Percentiles rank a stretch among this genome's conserved stretches.
Evolutionary conservation across 176 grass and related monocot genomes (phyloP).

Genomic region (Aechmea fasciata): DNA sequence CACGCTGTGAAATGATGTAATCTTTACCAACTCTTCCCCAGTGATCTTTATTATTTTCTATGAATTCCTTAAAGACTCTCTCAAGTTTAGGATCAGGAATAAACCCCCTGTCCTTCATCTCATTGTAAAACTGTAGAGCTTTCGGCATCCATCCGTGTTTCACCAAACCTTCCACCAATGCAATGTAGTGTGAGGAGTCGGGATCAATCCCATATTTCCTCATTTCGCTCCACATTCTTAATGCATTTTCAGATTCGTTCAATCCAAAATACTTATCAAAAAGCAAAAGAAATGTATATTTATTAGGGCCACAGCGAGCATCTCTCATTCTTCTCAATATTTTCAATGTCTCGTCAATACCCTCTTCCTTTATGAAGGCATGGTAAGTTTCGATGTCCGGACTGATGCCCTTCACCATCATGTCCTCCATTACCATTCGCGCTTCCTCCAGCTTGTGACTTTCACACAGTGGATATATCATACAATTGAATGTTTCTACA

Average conservation of each 20-base stretch:
- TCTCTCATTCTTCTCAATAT: slow-evolving; percentile 70
- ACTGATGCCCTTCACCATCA: slow-evolving; percentile 45
- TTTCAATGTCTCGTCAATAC: slow-evolving; percentile 41
- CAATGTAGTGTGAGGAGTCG: slow-evolving; percentile 57
- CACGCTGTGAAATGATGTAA: slow-evolving; percentile 35
- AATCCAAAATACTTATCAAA: slow-evolving; percentile 56
- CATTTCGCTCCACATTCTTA: slow-evolving; percentile 81
- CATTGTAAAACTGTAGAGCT: slow-evolving; percentile 79
- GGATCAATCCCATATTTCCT: slow-evolving; percentile 49
- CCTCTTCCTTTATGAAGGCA: slow-evolving; percentile 58
- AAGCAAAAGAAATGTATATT: slow-evolving; percentile 59
- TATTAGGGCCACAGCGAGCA: slow-evolving; percentile 41
- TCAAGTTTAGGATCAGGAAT: slow-evolving; percentile 58
- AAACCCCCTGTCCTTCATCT: slow-evolving; percentile 77
- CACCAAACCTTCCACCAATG: slow-evolving; percentile 55
- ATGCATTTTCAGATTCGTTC: slow-evolving; percentile 55
- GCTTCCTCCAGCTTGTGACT: slow-evolving; percentile 64
- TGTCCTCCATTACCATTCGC: slow-evolving; percentile 44
- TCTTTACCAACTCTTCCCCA: slow-evolving; percentile 48
- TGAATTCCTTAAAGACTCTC: slow-evolving; percentile 57
- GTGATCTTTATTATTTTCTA: slow-evolving; percentile 58
- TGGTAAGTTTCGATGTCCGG: slow-evolving; percentile 56
- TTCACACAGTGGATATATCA: slow-evolving; percentile 73
- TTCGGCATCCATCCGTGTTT: slow-evolving; percentile 58
- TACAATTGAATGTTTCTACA: slow-evolving; percentile 75